Evolutionary conservation across 1,284 basidiomycete species (phyloP), one percentile per base, ranked within the genome.

Genomic region (Marasmius fiardii): DNA sequence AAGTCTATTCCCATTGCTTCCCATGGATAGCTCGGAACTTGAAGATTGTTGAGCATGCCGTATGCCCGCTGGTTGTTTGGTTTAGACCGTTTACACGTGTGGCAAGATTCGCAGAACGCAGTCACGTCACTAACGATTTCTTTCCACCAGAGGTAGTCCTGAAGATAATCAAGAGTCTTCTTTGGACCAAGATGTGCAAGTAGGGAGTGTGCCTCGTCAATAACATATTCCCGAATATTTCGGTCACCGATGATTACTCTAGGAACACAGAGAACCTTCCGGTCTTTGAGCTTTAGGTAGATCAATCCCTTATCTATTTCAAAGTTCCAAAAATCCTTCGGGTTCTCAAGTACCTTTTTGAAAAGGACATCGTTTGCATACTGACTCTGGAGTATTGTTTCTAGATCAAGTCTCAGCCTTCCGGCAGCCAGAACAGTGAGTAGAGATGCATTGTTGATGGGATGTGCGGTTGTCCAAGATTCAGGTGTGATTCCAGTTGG

Each of bases 1-100:
- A 74, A 74, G 53, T 74, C 72, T 16, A 75, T 68, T 0, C 65
- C 68, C 0, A 74, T 69, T 0, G 62, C 31, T 39, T 69, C 61
- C 68, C 67, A 71, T 11, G 70, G 68, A 5, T 53, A 34, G 0
- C 24, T 56, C 3, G 66, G 64, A 0, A 68, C 63, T 16, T 53
- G 51, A 6, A 71, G 49, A 1, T 63, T 43, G 7, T 65, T 55
- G 11, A 71, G 55, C n/a, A 67, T 35, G 12, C 69, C 69, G 31
- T 62, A 63, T 2, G 67, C 65, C 21, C 56, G 55, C 35, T 64
- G 61, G 35, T 61, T 68, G 14, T 26, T 47, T 3, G 66, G 57
- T 54, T 71, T 71, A 12, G 59, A 59, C 1, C 58, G 52, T n/a
- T 49, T 51, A 52, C 70, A 71, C 23, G 60, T 63, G 8, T 24